phyloP scores from a whole-genome alignment of 768 basidiomycete genomes.

The Trametes gibbosa region DNA sequence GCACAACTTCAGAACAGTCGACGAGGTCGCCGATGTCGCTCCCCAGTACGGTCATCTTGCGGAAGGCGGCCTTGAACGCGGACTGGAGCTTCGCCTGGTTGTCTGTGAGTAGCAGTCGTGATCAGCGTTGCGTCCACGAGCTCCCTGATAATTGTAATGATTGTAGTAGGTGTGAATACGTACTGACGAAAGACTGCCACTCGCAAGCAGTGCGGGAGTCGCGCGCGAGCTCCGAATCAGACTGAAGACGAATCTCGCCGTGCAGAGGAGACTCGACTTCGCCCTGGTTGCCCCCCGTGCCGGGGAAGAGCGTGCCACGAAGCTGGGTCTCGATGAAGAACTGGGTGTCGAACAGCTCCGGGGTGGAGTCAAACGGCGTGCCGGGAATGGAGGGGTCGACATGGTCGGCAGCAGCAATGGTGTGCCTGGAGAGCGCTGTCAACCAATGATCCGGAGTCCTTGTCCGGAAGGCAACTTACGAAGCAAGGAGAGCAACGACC shows the following conservation, averaged over 20 bases:
- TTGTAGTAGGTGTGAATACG: too few relatives aligned
- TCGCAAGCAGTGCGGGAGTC: slow-evolving; percentile 26
- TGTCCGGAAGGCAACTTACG: slow-evolving; percentile 13
- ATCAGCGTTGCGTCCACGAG: too few relatives aligned
- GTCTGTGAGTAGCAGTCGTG: background rate
- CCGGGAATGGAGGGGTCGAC: slow-evolving; percentile 24
- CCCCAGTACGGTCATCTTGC: slow-evolving; percentile 15
- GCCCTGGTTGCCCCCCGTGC: slow-evolving; percentile 21
- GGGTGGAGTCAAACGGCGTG: slow-evolving; percentile 26
- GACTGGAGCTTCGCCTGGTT: slow-evolving; percentile 23
- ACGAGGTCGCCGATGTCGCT: slow-evolving; percentile 5
- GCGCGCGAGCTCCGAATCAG: slow-evolving; percentile 25
- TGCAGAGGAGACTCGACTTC: slow-evolving; percentile 23
- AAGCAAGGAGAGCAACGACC: slow-evolving; percentile 24
- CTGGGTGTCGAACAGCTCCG: slow-evolving; percentile 27
- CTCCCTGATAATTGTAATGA: too few relatives aligned
- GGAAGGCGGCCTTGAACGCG: slow-evolving; percentile 19
- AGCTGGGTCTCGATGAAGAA: slow-evolving; percentile 41
- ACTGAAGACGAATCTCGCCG: slow-evolving; percentile 29
- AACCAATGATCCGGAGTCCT: background rate
- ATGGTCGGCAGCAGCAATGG: slow-evolving; percentile 27
- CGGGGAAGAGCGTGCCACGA: slow-evolving; percentile 28
- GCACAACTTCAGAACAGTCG: slow-evolving; percentile 15
- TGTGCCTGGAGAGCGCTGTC: slow-evolving; percentile 19
- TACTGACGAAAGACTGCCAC: slow-evolving; percentile 27